Conservation (phyloP, 768 basidiomycete genomes). For the Russula earlei region DNA sequence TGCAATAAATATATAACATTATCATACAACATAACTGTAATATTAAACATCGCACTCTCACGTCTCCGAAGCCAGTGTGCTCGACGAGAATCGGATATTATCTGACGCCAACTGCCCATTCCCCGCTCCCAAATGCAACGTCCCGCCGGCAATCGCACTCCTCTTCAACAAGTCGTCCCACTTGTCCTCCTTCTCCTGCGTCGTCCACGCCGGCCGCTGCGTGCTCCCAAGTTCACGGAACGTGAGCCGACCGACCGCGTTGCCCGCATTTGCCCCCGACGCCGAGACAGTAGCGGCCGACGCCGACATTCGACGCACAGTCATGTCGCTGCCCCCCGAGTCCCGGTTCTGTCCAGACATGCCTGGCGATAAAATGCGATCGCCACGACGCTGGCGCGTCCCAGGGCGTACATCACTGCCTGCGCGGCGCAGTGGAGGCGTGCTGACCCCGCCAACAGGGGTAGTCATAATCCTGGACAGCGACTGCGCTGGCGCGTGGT, state of each 20-base stretch:
- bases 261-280: not conserved
- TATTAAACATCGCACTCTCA: no score
- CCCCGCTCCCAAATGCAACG: slow-evolving; percentile 42
- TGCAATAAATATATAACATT: not conserved
- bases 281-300: not conserved
- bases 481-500: not conserved
- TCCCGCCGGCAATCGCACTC: slow-evolving; percentile 66
- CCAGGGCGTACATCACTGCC: slow-evolving; percentile 18
- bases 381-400: slow-evolving; percentile 14
- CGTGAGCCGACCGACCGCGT: slow-evolving; percentile 27
- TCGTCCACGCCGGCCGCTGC: slow-evolving; percentile 38
- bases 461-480: not conserved
- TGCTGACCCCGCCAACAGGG: slow-evolving; percentile 18
- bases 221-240: slow-evolving; percentile 40
- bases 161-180: slow-evolving; percentile 62
- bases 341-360: slow-evolving; percentile 20
- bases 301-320: slow-evolving; percentile 12
- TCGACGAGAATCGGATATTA: slow-evolving; percentile 31
- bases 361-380: slow-evolving; percentile 11
- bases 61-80: slow-evolving; percentile 10
- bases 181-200: slow-evolving; percentile 60
- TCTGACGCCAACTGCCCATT: slow-evolving; percentile 38
- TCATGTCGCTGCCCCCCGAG: slow-evolving; percentile 14
- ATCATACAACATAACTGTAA: no score
- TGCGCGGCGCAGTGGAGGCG: slow-evolving; percentile 22